Base-by-base conservation (phyloP, 2,329 filamentous ascomycete species). In the Colletotrichum sp. region DNA sequence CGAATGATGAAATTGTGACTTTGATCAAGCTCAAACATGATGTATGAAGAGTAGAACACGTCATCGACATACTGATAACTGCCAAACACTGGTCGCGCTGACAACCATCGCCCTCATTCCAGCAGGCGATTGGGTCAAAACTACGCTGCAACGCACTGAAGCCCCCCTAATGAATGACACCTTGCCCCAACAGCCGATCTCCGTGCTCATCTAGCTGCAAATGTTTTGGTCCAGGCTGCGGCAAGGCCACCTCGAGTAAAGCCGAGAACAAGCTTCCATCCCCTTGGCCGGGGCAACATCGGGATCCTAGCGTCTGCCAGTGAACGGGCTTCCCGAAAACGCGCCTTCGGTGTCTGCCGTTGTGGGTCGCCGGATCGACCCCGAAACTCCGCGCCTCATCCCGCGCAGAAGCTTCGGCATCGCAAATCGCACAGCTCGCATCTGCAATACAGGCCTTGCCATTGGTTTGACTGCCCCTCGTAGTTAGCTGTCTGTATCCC, bases 311-410 rank as follows among this genome's bases (percentile, higher is more conserved):
- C 38, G 9, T n/a, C 38, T n/a, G 10, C 43, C 43, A 48, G 43
- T 48, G 43, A 21, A n/a, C 4, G 18, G 1, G 9, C 10, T n/a
- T 48, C 18, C 43, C 43, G 43, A 48, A 12, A n/a, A n/a, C 43
- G 18, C 4, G 43, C 43, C 43, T 48, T 48, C 43, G 10, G 43
- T 48, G 43, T 48, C 43, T 48, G 43, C 43, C 43, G 43, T 48
- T 48, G 43, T 48, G 43, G 43, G 43, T 48, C 43, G 80, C 61
- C 34, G 61, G 61, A 8, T 63, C 18, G 60, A 63, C 36, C 30
- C 60, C 60, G 60, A 63, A 30, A 63, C 12, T 36, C 30, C 60
- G 60, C 60, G 60, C 12, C 18, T 5, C 43, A 48, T 48, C 18
- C 60, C 60, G 28, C 10, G 60, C 3, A n/a, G 60, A 18, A 63